Conservation (phyloP, 495 filamentous ascomycete species). For the Trichoderma reesei region DNA sequence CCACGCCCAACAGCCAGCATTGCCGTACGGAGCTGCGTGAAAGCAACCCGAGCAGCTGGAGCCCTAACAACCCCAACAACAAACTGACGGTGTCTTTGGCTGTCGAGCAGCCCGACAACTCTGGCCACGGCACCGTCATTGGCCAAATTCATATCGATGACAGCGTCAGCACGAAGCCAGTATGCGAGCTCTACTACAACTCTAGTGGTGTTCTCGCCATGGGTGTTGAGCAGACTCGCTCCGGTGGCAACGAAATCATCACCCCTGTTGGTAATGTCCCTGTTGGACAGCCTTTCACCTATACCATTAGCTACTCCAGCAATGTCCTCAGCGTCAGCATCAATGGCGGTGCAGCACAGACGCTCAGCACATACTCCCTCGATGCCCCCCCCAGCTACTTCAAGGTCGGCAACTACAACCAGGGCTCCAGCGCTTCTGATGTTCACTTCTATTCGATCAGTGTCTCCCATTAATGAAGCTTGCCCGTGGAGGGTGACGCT, state of each 20-base stretch:
- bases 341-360: conserved; percentile 21
- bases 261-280: conserved; percentile 22
- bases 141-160: conserved; percentile 31
- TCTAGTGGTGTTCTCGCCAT: conserved; percentile 21
- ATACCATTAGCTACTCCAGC: conserved; percentile 26
- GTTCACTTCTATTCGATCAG: conserved; percentile 26
- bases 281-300: conserved; percentile 22
- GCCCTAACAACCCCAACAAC: conserved; percentile 24
- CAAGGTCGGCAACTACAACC: conserved; percentile 36
- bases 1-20: conserved; percentile 27
- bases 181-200: conserved; percentile 29
- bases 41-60: conserved; percentile 23
- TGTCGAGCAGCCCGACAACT: conserved; percentile 21
- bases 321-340: conserved; percentile 22
- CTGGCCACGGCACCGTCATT: conserved; percentile 26
- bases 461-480: conserved; percentile 17
- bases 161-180: conserved; percentile 25
- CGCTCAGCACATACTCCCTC: conserved; percentile 22
- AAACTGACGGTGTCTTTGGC: conserved; percentile 21
- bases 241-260: conserved; percentile 20
- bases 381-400: conserved; percentile 29
- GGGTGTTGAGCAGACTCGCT: conserved; percentile 27
- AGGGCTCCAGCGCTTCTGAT: conserved; percentile 22
- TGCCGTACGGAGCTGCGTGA: conserved; percentile 36
- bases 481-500: neutral